Evolutionary conservation across 208 protist genomes (phyloP).

Genomic region (Kentomonas sorsogonicus): DNA sequence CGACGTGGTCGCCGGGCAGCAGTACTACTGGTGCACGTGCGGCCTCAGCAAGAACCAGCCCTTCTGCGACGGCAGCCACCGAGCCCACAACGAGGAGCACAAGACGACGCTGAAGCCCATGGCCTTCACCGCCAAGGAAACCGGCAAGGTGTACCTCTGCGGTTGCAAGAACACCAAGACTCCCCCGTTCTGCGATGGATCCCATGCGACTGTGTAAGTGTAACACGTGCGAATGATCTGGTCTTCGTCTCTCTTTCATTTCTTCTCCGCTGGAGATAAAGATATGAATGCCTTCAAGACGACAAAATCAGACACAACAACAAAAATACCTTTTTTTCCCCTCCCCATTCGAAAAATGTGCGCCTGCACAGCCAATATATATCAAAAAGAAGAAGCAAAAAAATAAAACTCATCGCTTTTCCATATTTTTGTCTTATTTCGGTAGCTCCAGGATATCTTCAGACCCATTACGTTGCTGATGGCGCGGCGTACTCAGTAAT

Average conservation of each 20-base stretch:
- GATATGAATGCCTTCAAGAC: conserved; percentile 7
- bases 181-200: conserved; percentile 62
- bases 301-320: no score
- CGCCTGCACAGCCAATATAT: no score
- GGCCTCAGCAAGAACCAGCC: conserved; percentile 76
- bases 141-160: conserved; percentile 56
- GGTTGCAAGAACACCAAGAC: conserved; percentile 73
- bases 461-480: no score
- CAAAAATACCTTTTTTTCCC: conserved; percentile 2
- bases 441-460: no score
- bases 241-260: no score
- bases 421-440: no score
- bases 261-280: conserved; percentile 12
- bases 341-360: conserved; percentile 1
- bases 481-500: no score
- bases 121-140: conserved; percentile 37
- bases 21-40: conserved; percentile 82
- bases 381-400: no score
- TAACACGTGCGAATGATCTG: no score
- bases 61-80: conserved; percentile 71
- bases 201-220: conserved; percentile 43
- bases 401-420: no score
- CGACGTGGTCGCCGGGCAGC: conserved; percentile 46
- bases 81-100: conserved; percentile 60
- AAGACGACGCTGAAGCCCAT: conserved; percentile 56